Evolutionary conservation across 345 rosid genomes (phyloP).

Genomic region (Camelina neglecta): DNA sequence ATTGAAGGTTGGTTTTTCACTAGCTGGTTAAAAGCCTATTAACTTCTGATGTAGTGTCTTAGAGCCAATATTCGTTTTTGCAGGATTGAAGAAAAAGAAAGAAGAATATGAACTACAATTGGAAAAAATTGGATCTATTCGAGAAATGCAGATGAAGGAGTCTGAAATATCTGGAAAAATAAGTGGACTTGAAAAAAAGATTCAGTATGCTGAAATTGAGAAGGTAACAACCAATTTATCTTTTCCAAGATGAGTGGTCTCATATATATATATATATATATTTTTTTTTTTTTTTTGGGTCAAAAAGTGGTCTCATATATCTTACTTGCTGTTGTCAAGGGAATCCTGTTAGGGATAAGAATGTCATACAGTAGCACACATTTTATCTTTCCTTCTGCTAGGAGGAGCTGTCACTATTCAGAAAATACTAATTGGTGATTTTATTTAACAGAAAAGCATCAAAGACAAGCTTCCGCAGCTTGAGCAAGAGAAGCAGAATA

Average conservation of each 20-base stretch:
- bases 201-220: constrained; percentile 95
- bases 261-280: neutral
- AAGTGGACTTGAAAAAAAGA: constrained; percentile 95
- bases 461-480: constrained; percentile 77
- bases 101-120: constrained; percentile 79
- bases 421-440: constrained; percentile 17
- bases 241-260: constrained; percentile 15
- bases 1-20: constrained; percentile 70
- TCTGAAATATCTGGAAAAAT: constrained; percentile 92
- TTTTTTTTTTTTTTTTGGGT: no score
- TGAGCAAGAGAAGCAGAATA: constrained; percentile 73
- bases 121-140: constrained; percentile 86
- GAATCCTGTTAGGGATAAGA: constrained; percentile 13
- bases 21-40: constrained; percentile 36
- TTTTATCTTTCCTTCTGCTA: constrained; percentile 18
- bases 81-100: constrained; percentile 77
- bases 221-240: constrained; percentile 56
- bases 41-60: constrained; percentile 25
- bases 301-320: constrained; percentile 2
- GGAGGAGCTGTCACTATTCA: constrained; percentile 26
- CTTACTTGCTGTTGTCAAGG: constrained; percentile 1
- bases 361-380: constrained; percentile 6
- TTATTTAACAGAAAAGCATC: constrained; percentile 74
- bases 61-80: constrained; percentile 34
- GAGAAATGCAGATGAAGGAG: constrained; percentile 94